Evolutionary conservation across 1,284 basidiomycete genomes (phyloP), one percentile per base, ranked within the genome.

Genomic region (Microbotryomycetes sp.): DNA sequence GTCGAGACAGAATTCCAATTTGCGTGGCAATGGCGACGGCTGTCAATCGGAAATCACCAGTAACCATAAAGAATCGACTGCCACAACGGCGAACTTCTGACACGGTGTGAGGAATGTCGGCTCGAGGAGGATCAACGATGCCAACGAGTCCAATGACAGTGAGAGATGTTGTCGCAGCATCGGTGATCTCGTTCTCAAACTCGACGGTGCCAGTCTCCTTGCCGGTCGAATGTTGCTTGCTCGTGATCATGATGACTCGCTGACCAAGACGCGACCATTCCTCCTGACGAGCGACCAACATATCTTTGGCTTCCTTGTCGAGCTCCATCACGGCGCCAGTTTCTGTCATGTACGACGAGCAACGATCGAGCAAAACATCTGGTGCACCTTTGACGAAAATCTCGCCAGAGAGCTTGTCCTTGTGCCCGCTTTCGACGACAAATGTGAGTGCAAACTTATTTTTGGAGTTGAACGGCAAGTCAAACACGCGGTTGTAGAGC

Each of bases 91-190:
- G 84, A 79, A 93, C 97, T 73, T 89, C 89, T 49, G 87, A 87
- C 36, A 98, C 85, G 14, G 94, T 92, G 45, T 77, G 80, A 51
- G 83, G 83, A 28, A 92, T 93, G 77, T 97, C 94, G 19, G 92
- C 92, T 30, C 94, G 87, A 16, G 94, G 94, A 19, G 93, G 94
- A 74, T 98, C 94, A 42, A 93, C 82, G 93, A 97, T 97, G 63
- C 91, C 94, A 55, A 96, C 90, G 31, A 98, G 81, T 30, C 90
- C 92, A 60, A 96, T 89, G 75, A 98, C 93, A n/a, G n/a, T n/a
- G n/a, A n/a, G n/a, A n/a, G n/a, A n/a, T n/a, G n/a, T n/a, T n/a
- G n/a, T n/a, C n/a, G n/a, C n/a, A n/a, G n/a, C n/a, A n/a, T n/a
- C n/a, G 1, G 88, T 89, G 70, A 98, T 82, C 71, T 90, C 81